Percentiles rank a stretch among this genome's conserved stretches.
phyloP scores from a whole-genome alignment of 306 rosid species.

The Rosa rugosa region DNA sequence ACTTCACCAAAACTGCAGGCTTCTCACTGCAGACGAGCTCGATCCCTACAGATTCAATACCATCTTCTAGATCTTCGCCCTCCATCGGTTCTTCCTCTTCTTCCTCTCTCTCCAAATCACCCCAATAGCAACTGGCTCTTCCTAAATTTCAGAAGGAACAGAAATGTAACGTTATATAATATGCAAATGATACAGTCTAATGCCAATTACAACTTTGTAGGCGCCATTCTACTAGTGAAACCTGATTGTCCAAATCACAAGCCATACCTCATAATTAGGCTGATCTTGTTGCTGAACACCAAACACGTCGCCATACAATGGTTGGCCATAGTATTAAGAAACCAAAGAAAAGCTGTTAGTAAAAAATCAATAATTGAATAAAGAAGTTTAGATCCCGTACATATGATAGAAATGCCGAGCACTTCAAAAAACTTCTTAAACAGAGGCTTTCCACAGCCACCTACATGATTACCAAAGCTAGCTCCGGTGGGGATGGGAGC shows the following conservation, averaged over 20 bases:
- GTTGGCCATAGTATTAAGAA: too few relatives aligned
- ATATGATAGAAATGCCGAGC: neutral
- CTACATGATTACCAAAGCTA: constrained; percentile 96
- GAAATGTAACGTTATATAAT: too few relatives aligned
- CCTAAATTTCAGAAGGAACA: too few relatives aligned
- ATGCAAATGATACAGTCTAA: too few relatives aligned
- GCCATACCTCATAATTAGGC: too few relatives aligned
- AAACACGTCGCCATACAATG: too few relatives aligned
- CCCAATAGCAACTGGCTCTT: constrained; percentile 47
- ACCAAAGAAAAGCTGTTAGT: constrained; percentile 23
- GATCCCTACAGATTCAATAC: constrained; percentile 88
- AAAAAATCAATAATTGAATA: constrained; percentile 4
- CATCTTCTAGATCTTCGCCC: constrained; percentile 73
- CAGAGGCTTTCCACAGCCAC: constrained; percentile 99
- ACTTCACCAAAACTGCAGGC: too few relatives aligned
- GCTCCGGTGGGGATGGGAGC: constrained; percentile 98
- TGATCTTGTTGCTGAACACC: too few relatives aligned
- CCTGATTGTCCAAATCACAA: too few relatives aligned
- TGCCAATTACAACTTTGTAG: too few relatives aligned
- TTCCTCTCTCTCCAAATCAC: constrained; percentile 95
- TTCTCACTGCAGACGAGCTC: too few relatives aligned
- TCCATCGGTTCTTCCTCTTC: constrained; percentile 81
- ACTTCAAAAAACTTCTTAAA: constrained; percentile 63
- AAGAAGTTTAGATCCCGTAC: neutral
- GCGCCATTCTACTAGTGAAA: too few relatives aligned